These are phyloP conservation scores for Trichoderma arundinaceum DNA, from an alignment of 2,329 filamentous ascomycete genomes.

Conservation along the genomic window DNA sequence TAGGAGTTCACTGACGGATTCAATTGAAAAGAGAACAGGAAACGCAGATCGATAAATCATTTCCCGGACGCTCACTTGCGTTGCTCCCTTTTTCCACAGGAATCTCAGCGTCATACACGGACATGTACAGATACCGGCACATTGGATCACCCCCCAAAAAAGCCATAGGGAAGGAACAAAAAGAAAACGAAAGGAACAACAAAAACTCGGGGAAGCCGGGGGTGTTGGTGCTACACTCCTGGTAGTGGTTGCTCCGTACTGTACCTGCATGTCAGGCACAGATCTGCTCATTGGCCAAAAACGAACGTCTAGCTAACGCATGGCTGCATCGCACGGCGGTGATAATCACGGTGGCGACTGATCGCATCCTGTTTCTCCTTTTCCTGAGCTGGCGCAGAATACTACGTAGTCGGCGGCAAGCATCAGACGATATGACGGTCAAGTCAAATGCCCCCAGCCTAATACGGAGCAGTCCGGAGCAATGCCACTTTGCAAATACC, in stretches of 20 bases:
- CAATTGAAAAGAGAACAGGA: not conserved
- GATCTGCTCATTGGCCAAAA: constrained; percentile 26
- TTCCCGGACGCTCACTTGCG: not conserved
- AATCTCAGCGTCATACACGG: not conserved
- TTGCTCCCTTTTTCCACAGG: not conserved
- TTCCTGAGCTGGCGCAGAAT: not conserved
- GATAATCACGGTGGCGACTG: constrained; percentile 19
- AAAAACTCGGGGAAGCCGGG: constrained; percentile 22
- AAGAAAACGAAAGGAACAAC: constrained; percentile 13
- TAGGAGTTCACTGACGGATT: not conserved
- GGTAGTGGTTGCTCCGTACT: not conserved
- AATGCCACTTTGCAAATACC: constrained; percentile 1
- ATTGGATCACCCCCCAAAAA: not conserved
- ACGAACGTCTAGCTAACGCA: constrained; percentile 17
- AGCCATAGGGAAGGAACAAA: not conserved
- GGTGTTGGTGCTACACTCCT: constrained; percentile 20
- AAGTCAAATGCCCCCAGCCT: not conserved
- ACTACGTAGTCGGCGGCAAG: constrained; percentile 13
- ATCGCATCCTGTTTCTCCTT: constrained; percentile 20
- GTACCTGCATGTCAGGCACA: constrained; percentile 25
- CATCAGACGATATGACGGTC: constrained; percentile 22
- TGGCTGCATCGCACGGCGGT: constrained; percentile 19
- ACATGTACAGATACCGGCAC: not conserved
- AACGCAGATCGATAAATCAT: not conserved
- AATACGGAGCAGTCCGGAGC: not conserved